Percentiles rank a stretch among this genome's conserved stretches.
These are phyloP conservation scores for Zymoseptoria pseudotritici DNA, from an alignment of 2,329 filamentous ascomycete genomes.

Conservation along the genomic window DNA sequence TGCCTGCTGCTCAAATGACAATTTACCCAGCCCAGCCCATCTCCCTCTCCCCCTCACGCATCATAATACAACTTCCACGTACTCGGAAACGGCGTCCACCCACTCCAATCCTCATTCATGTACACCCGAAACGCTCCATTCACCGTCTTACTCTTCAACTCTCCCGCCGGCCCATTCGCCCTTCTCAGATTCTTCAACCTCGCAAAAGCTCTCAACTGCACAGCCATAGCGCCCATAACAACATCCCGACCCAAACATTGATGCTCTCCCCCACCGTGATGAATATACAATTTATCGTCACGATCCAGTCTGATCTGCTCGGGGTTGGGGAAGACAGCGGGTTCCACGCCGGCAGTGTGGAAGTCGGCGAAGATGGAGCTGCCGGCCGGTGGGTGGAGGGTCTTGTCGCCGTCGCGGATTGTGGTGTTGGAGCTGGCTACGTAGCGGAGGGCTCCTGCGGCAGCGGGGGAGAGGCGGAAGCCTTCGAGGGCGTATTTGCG, in stretches of 20 bases:
- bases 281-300: neutral
- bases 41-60: neutral
- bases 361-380: neutral
- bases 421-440: neutral
- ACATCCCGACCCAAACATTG: neutral
- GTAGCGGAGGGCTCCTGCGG: neutral
- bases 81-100: neutral
- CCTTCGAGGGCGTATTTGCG: neutral
- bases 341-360: neutral
- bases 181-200: neutral
- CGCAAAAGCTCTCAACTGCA: neutral
- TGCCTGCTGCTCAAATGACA: neutral
- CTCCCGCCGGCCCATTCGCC: neutral
- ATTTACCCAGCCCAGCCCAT: neutral
- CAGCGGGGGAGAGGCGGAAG: neutral
- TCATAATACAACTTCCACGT: neutral
- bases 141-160: neutral
- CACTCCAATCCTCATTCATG: neutral
- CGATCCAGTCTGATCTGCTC: neutral
- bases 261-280: neutral
- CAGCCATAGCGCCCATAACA: neutral
- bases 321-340: neutral
- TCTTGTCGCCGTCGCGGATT: neutral
- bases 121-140: neutral
- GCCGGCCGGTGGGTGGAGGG: neutral